Conservation (phyloP, 2,329 filamentous ascomycete genomes). For the Westerdykella ornata region DNA sequence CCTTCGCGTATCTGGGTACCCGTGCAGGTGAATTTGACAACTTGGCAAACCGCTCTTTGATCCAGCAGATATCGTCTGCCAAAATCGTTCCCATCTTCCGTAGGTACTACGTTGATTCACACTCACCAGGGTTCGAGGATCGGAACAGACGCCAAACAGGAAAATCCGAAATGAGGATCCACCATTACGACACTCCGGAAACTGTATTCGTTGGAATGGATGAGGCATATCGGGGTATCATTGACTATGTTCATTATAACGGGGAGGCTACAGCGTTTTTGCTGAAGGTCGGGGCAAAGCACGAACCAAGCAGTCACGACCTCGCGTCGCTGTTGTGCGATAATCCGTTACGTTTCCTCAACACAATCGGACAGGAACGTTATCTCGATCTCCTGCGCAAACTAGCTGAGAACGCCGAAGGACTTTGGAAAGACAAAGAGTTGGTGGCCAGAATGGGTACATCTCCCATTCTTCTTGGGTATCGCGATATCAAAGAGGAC, state of each 20-base stretch:
- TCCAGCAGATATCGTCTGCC: constrained; percentile 21
- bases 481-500: constrained; percentile 60
- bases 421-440: constrained; percentile 69
- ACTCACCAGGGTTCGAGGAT: constrained; percentile 30
- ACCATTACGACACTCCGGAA: constrained; percentile 57
- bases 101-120: constrained; percentile 28
- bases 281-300: constrained; percentile 80
- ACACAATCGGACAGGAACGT: constrained; percentile 74
- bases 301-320: constrained; percentile 80
- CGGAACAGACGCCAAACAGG: constrained; percentile 24
- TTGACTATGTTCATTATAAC: constrained; percentile 95
- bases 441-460: constrained; percentile 70
- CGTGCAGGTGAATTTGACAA: constrained; percentile 64
- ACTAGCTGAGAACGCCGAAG: constrained; percentile 64
- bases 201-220: constrained; percentile 72
- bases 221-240: constrained; percentile 76
- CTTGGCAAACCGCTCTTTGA: constrained; percentile 17
- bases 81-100: constrained; percentile 36
- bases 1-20: constrained; percentile 79
- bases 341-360: constrained; percentile 75
- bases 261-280: constrained; percentile 81
- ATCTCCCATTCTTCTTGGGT: constrained; percentile 74
- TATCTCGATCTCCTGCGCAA: constrained; percentile 78
- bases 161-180: constrained; percentile 38
- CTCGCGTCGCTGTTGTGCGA: constrained; percentile 75